Percentiles rank a stretch among this genome's conserved stretches.
phyloP scores from a whole-genome alignment of 163 green algal genomes.

The Scenedesmus sp. region DNA sequence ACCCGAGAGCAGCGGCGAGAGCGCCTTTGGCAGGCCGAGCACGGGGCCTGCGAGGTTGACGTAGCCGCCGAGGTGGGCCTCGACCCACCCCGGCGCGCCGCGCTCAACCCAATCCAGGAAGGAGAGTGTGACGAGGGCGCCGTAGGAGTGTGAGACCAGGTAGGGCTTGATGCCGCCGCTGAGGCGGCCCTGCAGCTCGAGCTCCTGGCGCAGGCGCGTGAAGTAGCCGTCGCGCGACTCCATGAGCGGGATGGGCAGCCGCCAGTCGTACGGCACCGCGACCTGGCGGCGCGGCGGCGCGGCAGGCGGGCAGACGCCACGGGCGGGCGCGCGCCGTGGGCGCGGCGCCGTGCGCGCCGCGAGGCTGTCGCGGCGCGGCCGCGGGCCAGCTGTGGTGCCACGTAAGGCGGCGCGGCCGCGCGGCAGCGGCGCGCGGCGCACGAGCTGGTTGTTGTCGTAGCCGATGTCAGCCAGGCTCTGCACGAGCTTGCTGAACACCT shows the following conservation, averaged over 20 bases:
- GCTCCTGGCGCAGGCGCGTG: constrained; percentile 63
- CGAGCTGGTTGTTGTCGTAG: constrained; percentile 75
- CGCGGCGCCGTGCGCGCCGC: too few relatives aligned
- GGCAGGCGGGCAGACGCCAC: too few relatives aligned
- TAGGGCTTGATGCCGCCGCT: constrained; percentile 47
- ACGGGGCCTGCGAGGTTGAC: constrained; percentile 80
- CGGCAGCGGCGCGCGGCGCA: constrained; percentile 4
- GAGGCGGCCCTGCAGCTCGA: constrained; percentile 48
- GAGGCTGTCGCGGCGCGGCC: too few relatives aligned
- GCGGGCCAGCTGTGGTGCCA: too few relatives aligned
- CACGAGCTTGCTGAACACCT: constrained; percentile 71
- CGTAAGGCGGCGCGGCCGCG: too few relatives aligned
- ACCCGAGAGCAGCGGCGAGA: constrained; percentile 80
- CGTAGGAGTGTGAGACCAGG: constrained; percentile 75
- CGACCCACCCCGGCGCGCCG: constrained; percentile 67
- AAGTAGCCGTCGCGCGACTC: constrained; percentile 83
- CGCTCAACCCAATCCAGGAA: constrained; percentile 80
- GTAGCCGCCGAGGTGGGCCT: constrained; percentile 70
- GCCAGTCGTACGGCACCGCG: constrained; percentile 84
- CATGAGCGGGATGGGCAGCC: constrained; percentile 73
- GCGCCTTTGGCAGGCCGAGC: constrained; percentile 84
- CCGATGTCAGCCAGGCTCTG: constrained; percentile 74
- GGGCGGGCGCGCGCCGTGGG: too few relatives aligned
- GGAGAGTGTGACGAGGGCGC: constrained; percentile 39
- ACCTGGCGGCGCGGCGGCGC: constrained; percentile 13